phyloP scores from a whole-genome alignment of 2,329 filamentous ascomycete genomes.

The Phyllosticta paracitricarpa region DNA sequence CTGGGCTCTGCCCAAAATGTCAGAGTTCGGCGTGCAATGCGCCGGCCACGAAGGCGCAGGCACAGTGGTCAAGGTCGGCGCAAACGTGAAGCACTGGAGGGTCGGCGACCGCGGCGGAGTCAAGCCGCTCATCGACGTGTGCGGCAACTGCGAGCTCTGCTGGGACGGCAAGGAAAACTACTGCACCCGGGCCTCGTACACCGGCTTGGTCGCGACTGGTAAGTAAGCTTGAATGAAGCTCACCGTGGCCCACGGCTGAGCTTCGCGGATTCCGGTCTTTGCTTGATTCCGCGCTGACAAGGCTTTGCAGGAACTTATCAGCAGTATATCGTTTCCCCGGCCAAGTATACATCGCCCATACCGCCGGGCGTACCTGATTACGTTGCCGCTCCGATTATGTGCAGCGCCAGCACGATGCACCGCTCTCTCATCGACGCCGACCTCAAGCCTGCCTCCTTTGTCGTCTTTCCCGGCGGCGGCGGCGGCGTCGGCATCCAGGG shows the following conservation, averaged over 20 bases:
- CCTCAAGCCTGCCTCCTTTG: slow-evolving; percentile 43
- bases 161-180: slow-evolving; percentile 45
- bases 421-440: slow-evolving; percentile 43
- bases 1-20: slow-evolving; percentile 33
- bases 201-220: slow-evolving; percentile 33
- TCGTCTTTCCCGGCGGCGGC: slow-evolving; percentile 45
- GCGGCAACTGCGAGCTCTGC: slow-evolving; percentile 41
- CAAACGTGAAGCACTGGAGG: slow-evolving; percentile 40
- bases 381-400: slow-evolving; percentile 28
- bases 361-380: slow-evolving; percentile 17
- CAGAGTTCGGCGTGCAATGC: slow-evolving; percentile 32
- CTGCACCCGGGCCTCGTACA: slow-evolving; percentile 37
- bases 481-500: slow-evolving; percentile 50
- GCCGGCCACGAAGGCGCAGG: slow-evolving; percentile 49
- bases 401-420: slow-evolving; percentile 45
- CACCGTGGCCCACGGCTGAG: not conserved
- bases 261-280: not conserved
- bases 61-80: slow-evolving; percentile 46
- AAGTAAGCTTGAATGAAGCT: slow-evolving; percentile 1
- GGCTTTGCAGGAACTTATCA: slow-evolving; percentile 35
- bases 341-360: slow-evolving; percentile 37
- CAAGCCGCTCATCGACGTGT: slow-evolving; percentile 43
- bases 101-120: slow-evolving; percentile 45
- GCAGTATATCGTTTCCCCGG: slow-evolving; percentile 49
- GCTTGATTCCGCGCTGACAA: not conserved